Conservation (phyloP, 1,284 basidiomycete species). For the Blastosporella zonata region DNA sequence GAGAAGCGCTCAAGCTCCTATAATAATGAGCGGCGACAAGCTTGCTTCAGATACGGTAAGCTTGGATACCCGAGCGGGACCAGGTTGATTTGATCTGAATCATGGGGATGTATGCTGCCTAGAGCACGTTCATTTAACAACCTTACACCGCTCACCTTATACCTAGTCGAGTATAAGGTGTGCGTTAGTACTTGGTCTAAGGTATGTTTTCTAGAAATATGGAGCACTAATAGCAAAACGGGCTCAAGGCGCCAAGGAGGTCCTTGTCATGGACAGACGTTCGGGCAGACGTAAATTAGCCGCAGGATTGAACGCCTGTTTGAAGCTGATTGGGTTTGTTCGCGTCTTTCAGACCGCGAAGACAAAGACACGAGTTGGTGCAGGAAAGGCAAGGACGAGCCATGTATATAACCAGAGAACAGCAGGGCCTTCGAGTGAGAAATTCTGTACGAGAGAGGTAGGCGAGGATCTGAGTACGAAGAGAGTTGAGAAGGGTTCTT, state of each 20-base stretch:
- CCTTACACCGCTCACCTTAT: not conserved
- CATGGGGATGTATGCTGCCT: too few species aligned
- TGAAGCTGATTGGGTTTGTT: not conserved
- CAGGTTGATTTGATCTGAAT: not conserved
- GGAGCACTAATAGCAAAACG: slow-evolving; percentile 13
- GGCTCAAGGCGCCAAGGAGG: slow-evolving; percentile 3
- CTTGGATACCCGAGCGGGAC: not conserved
- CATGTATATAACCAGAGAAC: not conserved
- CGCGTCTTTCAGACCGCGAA: not conserved
- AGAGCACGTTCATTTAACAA: not conserved
- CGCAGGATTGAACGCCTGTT: not conserved
- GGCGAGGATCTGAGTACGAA: slow-evolving; percentile 6
- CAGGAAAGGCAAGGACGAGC: not conserved
- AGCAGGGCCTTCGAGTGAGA: not conserved
- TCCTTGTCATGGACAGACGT: not conserved
- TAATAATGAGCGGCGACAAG: not conserved
- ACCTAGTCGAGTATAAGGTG: not conserved
- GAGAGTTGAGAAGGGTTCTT: slow-evolving; percentile 1
- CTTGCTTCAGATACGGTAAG: slow-evolving; percentile 1
- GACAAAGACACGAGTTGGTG: not conserved
- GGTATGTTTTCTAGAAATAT: slow-evolving; percentile 7
- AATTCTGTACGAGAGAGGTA: not conserved
- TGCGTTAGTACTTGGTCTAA: not conserved
- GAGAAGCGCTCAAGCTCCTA: too few species aligned
- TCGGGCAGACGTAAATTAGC: slow-evolving; percentile 1